phyloP scores from a whole-genome alignment of 192 early-diverging fungal species.

The Allomyces javanicus region DNA sequence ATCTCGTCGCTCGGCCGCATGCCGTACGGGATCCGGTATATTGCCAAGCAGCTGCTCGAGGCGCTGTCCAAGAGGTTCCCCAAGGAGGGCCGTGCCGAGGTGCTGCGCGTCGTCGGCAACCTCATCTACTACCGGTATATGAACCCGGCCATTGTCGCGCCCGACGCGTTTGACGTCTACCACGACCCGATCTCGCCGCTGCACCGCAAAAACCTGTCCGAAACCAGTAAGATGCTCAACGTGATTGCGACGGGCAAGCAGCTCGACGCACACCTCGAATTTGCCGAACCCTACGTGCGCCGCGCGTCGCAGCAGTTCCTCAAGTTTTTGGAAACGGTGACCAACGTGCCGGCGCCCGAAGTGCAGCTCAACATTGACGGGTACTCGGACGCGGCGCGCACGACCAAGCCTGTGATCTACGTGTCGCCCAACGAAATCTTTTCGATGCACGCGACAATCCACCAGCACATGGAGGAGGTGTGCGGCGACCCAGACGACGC shows the following conservation, averaged over 20 bases:
- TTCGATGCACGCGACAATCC: conserved; percentile 63
- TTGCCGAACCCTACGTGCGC: not conserved
- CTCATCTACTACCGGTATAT: conserved; percentile 96
- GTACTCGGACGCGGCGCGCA: conserved; percentile 56
- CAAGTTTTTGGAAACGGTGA: conserved; percentile 56
- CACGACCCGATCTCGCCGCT: conserved; percentile 60
- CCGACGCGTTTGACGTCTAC: conserved; percentile 90
- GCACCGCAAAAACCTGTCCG: conserved; percentile 92
- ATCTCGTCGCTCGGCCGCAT: conserved; percentile 55
- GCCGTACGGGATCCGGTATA: conserved; percentile 90
- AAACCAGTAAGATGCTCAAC: conserved; percentile 86
- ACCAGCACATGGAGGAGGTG: conserved; percentile 59
- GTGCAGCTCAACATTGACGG: conserved; percentile 78
- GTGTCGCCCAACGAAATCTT: conserved; percentile 84
- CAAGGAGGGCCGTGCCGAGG: conserved; percentile 49
- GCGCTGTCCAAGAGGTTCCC: conserved; percentile 67
- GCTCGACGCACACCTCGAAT: conserved; percentile 26
- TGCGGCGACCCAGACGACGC: conserved; percentile 18
- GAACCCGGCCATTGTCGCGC: conserved; percentile 93
- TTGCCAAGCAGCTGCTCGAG: conserved; percentile 73
- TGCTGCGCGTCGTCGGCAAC: conserved; percentile 79
- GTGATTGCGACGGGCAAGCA: conserved; percentile 79
- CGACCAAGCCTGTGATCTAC: conserved; percentile 67
- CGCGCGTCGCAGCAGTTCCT: conserved; percentile 43
- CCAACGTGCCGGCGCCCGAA: conserved; percentile 71